Base-by-base conservation (phyloP, 768 basidiomycete genomes). In the Paxillus ammoniavirescens region DNA sequence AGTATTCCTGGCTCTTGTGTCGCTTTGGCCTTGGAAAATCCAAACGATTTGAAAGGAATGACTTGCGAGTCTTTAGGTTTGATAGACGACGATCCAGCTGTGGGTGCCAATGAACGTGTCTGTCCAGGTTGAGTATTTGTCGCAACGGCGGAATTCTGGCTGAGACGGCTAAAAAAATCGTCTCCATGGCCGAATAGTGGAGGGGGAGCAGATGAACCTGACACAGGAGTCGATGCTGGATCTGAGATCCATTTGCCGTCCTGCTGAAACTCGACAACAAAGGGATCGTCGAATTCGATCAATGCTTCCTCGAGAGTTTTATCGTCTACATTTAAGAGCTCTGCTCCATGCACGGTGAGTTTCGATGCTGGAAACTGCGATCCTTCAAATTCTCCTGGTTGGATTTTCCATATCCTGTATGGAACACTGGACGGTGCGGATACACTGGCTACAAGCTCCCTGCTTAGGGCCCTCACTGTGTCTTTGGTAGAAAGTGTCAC, bases 251-350 rank as follows among this genome's bases (percentile, higher is more conserved):
- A 93, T 15, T 73, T 73, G 41, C 76, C 79, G n/a, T 74, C 62
- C 35, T 71, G 65, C 61, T 82, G 81, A 64, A 87, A 80, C 61
- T 97, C 93, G n/a, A 93, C 81, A 1, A 85, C 82, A 68, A 94
- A 86, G 1, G 77, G 73, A 63, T 93, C 91, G 23, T 81, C 85
- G 2, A 76, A 73, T 53, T 82, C 73, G 28, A 89, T 73, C 40
- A 76, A 68, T 2, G 76, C 78, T 23, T 87, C 86, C 44, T 83
- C 83, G 13, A 91, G 68, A 0, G 78, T 79, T 59, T 73, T 76
- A 42, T 77, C 67, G 47, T 70, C 76, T 54, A 59, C 58, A 33
- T 74, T 73, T 7, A 85, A 57, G 38, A 83, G 66, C 41, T 77
- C 76, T 41, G 68, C 69, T 17, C 66, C 69, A 31, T 67, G 52